Evolutionary conservation across 169 alveolate genomes (phyloP).

Genomic region (Plasmodium inui): DNA sequence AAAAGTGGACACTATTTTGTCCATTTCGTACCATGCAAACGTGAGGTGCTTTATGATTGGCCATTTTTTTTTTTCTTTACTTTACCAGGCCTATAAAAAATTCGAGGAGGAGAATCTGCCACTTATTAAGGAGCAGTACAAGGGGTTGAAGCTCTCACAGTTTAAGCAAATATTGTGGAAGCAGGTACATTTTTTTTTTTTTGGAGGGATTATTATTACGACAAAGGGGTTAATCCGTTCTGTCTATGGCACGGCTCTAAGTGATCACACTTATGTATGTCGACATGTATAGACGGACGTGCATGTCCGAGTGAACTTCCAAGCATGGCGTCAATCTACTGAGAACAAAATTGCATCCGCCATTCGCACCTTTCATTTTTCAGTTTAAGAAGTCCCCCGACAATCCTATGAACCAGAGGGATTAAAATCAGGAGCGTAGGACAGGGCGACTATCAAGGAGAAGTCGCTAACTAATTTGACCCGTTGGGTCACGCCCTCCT

Average conservation of each 20-base stretch:
- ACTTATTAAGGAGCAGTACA: conserved; percentile 81
- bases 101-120: conserved; percentile 83
- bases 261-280: conserved; percentile 1
- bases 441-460: background rate
- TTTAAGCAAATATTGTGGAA: conserved; percentile 85
- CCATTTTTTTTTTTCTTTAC: background rate
- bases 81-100: conserved; percentile 80
- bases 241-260: background rate
- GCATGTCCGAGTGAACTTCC: background rate
- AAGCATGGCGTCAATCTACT: background rate
- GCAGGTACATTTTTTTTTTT: conserved; percentile 73
- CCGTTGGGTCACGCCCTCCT: background rate
- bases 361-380: background rate
- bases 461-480: background rate
- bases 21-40: background rate
- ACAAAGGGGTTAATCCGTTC: background rate
- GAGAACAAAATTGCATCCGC: background rate
- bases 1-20: conserved; percentile 1
- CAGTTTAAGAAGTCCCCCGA: conserved; percentile 70
- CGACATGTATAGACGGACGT: background rate
- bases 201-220: background rate
- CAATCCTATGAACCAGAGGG: conserved; percentile 69
- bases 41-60: background rate
- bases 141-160: conserved; percentile 83
- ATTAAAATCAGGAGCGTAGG: background rate